These are phyloP conservation scores for Caryopteris hybrid DNA, from an alignment of 305 asterid species.

Conservation along the genomic window DNA sequence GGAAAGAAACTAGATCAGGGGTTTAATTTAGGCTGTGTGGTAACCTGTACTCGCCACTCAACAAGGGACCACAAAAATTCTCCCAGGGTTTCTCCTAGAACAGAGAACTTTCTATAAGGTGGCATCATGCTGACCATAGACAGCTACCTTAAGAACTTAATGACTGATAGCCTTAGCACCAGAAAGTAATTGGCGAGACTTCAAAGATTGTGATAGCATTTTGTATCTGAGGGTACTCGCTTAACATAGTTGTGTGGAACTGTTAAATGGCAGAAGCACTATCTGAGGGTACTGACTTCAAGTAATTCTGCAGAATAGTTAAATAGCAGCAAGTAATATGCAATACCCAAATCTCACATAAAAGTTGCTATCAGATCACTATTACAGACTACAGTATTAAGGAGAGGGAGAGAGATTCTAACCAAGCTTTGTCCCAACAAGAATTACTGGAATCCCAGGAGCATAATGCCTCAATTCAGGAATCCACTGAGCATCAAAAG, in stretches of 20 bases:
- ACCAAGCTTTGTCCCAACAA: slow-evolving; percentile 68
- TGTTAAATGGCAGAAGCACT: not conserved
- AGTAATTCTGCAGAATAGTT: not conserved
- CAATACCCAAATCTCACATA: not conserved
- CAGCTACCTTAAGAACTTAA: not conserved
- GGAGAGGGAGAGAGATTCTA: slow-evolving; percentile 21
- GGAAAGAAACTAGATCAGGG: not conserved
- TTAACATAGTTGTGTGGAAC: not conserved
- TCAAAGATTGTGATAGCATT: not conserved
- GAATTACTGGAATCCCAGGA: slow-evolving; percentile 60
- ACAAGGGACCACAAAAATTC: not conserved
- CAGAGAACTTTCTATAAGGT: no score
- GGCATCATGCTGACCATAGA: not conserved
- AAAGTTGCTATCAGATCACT: not conserved
- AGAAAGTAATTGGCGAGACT: not conserved
- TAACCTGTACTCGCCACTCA: not conserved
- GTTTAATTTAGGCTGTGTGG: not conserved
- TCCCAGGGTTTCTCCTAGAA: not conserved
- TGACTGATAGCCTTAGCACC: not conserved
- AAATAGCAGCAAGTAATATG: not conserved
- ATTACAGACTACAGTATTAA: not conserved
- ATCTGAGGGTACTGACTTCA: not conserved
- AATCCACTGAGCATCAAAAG: slow-evolving; percentile 47
- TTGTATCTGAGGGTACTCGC: not conserved
- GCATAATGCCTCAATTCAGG: slow-evolving; percentile 69